Percentiles rank a stretch among this genome's conserved stretches.
phyloP scores from a whole-genome alignment of 805 yeast genomes.

The Saccharomycopsis sp. region DNA sequence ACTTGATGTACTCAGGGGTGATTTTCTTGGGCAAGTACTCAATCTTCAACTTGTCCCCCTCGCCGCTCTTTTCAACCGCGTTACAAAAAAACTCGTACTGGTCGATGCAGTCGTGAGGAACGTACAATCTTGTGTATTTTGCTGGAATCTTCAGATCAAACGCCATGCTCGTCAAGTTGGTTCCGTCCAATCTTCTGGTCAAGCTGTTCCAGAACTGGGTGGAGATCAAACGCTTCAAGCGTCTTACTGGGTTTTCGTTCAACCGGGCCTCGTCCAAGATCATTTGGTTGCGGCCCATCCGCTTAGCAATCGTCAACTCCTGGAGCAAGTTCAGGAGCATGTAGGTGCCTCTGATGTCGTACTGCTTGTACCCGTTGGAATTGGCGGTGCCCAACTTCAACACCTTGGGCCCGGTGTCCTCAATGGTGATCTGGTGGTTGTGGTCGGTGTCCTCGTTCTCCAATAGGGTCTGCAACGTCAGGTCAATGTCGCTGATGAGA shows the following conservation, averaged over 20 bases:
- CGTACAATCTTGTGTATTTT: conserved; percentile 65
- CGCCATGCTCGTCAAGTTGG: conserved; percentile 61
- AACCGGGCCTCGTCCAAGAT: conserved; percentile 74
- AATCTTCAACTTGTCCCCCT: conserved; percentile 42
- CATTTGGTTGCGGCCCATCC: conserved; percentile 70
- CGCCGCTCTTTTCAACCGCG: conserved; percentile 39
- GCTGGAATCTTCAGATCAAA: conserved; percentile 65
- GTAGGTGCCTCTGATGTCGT: conserved; percentile 78
- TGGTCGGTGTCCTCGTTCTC: conserved; percentile 77
- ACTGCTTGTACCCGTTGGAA: conserved; percentile 69
- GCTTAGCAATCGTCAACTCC: conserved; percentile 79
- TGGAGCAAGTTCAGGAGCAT: conserved; percentile 80
- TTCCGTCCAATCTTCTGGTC: conserved; percentile 59
- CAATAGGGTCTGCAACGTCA: conserved; percentile 59
- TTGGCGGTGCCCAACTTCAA: conserved; percentile 72
- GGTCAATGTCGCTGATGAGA: conserved; percentile 66
- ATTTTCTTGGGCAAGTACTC: conserved; percentile 67
- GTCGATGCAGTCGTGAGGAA: conserved; percentile 60
- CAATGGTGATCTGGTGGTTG: conserved; percentile 77
- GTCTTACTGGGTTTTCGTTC: conserved; percentile 77
- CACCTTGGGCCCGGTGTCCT: conserved; percentile 80
- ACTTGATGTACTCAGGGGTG: conserved; percentile 67
- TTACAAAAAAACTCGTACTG: conserved; percentile 65
- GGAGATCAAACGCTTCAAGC: conserved; percentile 64
- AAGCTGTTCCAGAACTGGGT: conserved; percentile 74